Evolutionary conservation across 495 filamentous ascomycete genomes (phyloP).

Genomic region (Gamarada debralockiae): DNA sequence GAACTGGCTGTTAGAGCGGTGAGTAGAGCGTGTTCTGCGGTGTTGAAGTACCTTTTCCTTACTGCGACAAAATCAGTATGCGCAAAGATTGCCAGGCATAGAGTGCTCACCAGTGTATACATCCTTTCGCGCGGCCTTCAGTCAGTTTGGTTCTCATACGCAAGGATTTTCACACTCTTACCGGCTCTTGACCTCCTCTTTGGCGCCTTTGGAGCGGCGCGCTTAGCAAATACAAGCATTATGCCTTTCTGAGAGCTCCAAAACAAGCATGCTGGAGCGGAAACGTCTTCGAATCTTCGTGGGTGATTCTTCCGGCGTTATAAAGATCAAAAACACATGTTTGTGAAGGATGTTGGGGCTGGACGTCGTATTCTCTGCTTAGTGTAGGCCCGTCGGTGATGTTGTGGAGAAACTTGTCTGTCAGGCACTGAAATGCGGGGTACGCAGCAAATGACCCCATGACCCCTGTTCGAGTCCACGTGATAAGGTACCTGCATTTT

Average conservation of each 20-base stretch:
- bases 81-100: not conserved
- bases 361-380: no score
- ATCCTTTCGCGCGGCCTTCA: constrained; percentile 34
- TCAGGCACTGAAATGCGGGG: no score
- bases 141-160: constrained; percentile 1
- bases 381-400: no score
- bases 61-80: constrained; percentile 26
- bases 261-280: not conserved
- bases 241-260: not conserved
- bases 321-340: no score
- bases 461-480: no score
- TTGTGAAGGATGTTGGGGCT: no score
- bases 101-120: constrained; percentile 51
- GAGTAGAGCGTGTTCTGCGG: not conserved
- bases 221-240: constrained; percentile 58
- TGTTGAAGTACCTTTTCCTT: constrained; percentile 50
- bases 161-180: constrained; percentile 30
- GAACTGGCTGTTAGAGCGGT: constrained; percentile 14
- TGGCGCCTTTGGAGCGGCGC: constrained; percentile 54
- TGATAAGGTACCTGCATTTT: no score
- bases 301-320: no score
- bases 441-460: no score
- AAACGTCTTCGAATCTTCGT: no score
- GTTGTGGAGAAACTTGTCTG: no score
- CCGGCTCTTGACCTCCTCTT: constrained; percentile 59